Evolutionary conservation across 2,329 filamentous ascomycete genomes (phyloP), one percentile per base, ranked within the genome.

Genomic region (Nakataea oryzae): DNA sequence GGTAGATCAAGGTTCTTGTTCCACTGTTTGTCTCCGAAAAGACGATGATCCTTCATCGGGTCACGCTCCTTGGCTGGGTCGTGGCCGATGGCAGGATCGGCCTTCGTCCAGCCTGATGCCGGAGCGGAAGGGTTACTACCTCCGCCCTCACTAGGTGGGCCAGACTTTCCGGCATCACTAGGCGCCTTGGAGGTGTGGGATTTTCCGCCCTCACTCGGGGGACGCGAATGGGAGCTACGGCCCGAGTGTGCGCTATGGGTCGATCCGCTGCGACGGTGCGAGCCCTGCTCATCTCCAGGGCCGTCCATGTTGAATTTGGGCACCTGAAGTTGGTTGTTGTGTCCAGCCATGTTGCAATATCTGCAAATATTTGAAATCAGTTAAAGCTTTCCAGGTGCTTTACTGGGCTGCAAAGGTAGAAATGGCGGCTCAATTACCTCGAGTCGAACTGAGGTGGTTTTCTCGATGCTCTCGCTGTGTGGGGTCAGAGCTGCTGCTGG

Each of bases 1-100:
- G 84, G 84, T 0, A 87, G 68, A 61, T 87, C 85, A 65, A 86
- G 60, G n/a, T 57, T 57, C 54, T 61, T 61, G 32, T 61, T 61
- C 54, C 32, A 61, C 30, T 61, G 54, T 12, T 28, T 41, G 11
- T 61, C 75, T 7, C 83, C 72, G 30, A 78, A 67, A 4, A 69
- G 64, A 50, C 74, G 64, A 17, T 73, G 69, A 9, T 73, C 68
- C 12, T 67, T 69, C 17, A 70, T 54, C 17, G 59, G 65, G n/a
- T 68, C 65, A 4, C 70, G 69, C 21, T 68, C 65, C 3, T 70
- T 69, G 8, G 75, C 78, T 2, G 80, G 79, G 64, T 82, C 80
- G 29, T 69, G 77, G 0, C 80, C 79, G 29, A 78, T 65, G 17
- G 68, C 59, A 2, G 54, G 24, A 9, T 50, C 41, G 41, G 41